phyloP scores from a whole-genome alignment of 495 filamentous ascomycete genomes.

The Podospora bellae-mahoneyi region DNA sequence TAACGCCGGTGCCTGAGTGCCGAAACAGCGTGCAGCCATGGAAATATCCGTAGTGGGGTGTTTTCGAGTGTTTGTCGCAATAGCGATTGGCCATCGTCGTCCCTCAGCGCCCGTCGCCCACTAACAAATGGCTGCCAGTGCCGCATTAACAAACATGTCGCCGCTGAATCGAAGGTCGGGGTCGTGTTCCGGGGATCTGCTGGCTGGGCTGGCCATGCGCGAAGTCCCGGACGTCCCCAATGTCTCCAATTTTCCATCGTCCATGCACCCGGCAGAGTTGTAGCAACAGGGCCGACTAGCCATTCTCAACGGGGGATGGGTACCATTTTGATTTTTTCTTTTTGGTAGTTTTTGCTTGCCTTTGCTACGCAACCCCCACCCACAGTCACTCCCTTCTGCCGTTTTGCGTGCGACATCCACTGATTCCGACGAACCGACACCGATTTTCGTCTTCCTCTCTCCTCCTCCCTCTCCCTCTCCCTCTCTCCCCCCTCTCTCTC shows the following conservation, averaged over 20 bases:
- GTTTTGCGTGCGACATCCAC: slow-evolving; percentile 10
- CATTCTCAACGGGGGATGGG: neutral
- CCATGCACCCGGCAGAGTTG: slow-evolving; percentile 1
- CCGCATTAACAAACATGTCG: neutral
- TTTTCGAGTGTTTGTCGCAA: neutral
- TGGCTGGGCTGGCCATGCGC: neutral
- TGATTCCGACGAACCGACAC: slow-evolving; percentile 11
- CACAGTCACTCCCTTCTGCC: slow-evolving; percentile 1
- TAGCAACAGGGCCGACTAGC: neutral
- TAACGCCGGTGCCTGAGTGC: neutral
- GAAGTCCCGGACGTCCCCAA: slow-evolving; percentile 9
- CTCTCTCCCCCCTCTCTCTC: slow-evolving; percentile 11
- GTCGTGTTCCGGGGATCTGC: slow-evolving; percentile 1
- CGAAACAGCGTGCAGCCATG: neutral
- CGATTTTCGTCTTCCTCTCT: slow-evolving; percentile 11
- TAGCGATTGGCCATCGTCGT: neutral
- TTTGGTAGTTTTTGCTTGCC: slow-evolving; percentile 4
- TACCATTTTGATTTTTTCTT: neutral
- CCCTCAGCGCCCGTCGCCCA: neutral
- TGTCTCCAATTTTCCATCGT: slow-evolving; percentile 8
- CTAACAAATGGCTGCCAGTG: neutral
- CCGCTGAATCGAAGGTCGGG: neutral
- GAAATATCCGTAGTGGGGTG: neutral
- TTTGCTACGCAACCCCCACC: slow-evolving; percentile 3
- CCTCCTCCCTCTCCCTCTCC: slow-evolving; percentile 8